Evolutionary conservation across 768 basidiomycete species (phyloP).

Genomic region (Pisolithus sp.): DNA sequence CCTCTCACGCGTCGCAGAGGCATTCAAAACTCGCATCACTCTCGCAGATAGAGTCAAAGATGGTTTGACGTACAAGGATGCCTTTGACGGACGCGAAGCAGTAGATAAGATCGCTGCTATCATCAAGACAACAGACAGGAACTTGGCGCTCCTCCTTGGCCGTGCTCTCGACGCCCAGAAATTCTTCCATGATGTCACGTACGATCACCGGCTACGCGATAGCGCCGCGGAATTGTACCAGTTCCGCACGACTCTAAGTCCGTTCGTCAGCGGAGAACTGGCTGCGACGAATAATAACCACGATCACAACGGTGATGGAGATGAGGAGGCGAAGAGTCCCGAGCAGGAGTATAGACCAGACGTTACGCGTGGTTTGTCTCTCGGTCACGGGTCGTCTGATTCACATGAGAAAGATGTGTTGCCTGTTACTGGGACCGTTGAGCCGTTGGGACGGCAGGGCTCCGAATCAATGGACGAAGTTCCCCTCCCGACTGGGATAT

Average conservation of each 20-base stretch:
- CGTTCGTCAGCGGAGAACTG: constrained; percentile 77
- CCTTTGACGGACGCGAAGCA: constrained; percentile 95
- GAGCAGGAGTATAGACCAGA: constrained; percentile 14
- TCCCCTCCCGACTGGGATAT: constrained; percentile 85
- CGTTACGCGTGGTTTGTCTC: constrained; percentile 18
- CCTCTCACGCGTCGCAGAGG: constrained; percentile 89
- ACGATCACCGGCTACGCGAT: constrained; percentile 92
- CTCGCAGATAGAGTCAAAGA: constrained; percentile 85
- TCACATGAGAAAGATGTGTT: constrained; percentile 31
- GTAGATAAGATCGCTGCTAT: constrained; percentile 97
- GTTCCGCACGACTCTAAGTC: constrained; percentile 79
- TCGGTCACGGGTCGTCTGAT: constrained; percentile 29
- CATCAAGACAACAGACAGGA: constrained; percentile 97
- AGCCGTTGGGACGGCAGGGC: constrained; percentile 29
- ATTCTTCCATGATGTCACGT: constrained; percentile 99
- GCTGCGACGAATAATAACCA: constrained; percentile 17
- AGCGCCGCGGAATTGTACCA: constrained; percentile 87
- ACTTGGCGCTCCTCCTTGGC: constrained; percentile 90
- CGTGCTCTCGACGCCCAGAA: constrained; percentile 96
- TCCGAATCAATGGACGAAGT: constrained; percentile 51
- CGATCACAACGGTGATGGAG: constrained; percentile 28
- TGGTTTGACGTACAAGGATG: constrained; percentile 91
- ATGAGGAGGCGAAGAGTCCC: constrained; percentile 27
- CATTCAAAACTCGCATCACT: constrained; percentile 77
- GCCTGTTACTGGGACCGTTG: constrained; percentile 16